phyloP scores from a whole-genome alignment of 139 green algal genomes.

The Closterium sp. region DNA sequence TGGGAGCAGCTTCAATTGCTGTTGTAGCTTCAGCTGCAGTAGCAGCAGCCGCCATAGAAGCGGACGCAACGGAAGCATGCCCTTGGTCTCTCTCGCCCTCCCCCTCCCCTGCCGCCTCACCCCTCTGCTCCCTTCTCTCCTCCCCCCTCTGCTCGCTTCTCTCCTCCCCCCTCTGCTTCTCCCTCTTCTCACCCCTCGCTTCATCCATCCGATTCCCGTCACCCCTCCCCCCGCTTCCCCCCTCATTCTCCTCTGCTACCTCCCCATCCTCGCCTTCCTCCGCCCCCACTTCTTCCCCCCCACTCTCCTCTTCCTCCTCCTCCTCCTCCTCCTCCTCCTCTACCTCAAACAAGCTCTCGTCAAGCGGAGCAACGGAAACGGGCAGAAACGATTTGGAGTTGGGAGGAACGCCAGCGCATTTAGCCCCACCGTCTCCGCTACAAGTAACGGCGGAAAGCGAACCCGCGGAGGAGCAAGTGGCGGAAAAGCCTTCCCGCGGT shows the following conservation, averaged over 20 bases:
- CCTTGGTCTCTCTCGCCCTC: neutral
- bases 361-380: neutral
- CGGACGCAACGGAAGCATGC: neutral
- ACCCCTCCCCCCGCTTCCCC: no score
- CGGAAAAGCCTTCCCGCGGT: neutral
- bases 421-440: neutral
- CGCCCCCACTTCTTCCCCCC: neutral
- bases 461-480: neutral
- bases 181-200: no score
- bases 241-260: neutral
- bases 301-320: neutral
- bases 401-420: neutral
- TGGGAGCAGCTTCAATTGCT: neutral
- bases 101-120: neutral
- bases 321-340: neutral
- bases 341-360: neutral
- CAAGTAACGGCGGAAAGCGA: neutral
- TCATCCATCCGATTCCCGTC: no score
- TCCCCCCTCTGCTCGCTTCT: neutral
- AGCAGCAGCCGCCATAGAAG: neutral
- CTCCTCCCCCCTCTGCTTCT: no score
- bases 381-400: neutral
- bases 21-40: neutral
- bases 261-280: neutral
- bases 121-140: neutral